A percentile compares a stretch with the other conserved stretches of the same genome.
phyloP scores from a whole-genome alignment of 2,329 filamentous ascomycete genomes.

The Polychaeton citri region DNA sequence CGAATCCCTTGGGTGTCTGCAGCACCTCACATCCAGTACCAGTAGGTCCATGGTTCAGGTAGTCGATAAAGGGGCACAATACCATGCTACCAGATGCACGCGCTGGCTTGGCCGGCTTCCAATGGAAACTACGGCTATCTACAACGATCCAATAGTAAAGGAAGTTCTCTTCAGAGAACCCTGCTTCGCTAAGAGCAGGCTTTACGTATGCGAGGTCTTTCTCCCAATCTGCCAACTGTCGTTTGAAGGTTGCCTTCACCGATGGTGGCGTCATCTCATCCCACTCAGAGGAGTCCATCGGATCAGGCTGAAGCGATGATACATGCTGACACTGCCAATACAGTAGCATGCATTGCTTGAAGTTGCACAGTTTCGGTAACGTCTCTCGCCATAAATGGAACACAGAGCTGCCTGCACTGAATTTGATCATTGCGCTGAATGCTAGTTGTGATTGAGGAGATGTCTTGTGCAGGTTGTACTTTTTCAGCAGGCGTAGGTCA shows the following conservation, averaged over 20 bases:
- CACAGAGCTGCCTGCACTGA: neutral
- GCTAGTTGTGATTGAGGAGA: constrained; percentile 55
- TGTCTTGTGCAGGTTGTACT: constrained; percentile 8
- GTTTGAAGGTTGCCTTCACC: constrained; percentile 17
- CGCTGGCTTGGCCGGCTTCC: constrained; percentile 28
- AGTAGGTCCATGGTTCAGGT: constrained; percentile 46
- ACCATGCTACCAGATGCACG: constrained; percentile 48
- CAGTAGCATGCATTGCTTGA: constrained; percentile 45
- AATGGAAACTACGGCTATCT: constrained; percentile 48
- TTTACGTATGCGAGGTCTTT: constrained; percentile 12
- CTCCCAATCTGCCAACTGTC: constrained; percentile 17
- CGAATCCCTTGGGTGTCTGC: constrained; percentile 40
- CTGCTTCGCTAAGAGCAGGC: constrained; percentile 2
- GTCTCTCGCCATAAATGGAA: constrained; percentile 14
- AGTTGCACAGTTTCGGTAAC: constrained; percentile 50
- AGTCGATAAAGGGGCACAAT: constrained; percentile 59
- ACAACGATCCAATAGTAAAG: constrained; percentile 48
- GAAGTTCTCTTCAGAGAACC: constrained; percentile 27
- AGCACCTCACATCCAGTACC: constrained; percentile 37
- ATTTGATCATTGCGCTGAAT: constrained; percentile 17
- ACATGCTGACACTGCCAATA: constrained; percentile 30
- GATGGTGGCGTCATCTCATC: constrained; percentile 26
- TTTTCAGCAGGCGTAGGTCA: constrained; percentile 40
- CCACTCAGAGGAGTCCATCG: constrained; percentile 13
- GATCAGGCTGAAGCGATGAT: neutral